A percentile compares a stretch with the other conserved stretches of the same genome.
Evolutionary conservation across 2,329 filamentous ascomycete genomes (phyloP).

Genomic region (Botryotinia globosa): DNA sequence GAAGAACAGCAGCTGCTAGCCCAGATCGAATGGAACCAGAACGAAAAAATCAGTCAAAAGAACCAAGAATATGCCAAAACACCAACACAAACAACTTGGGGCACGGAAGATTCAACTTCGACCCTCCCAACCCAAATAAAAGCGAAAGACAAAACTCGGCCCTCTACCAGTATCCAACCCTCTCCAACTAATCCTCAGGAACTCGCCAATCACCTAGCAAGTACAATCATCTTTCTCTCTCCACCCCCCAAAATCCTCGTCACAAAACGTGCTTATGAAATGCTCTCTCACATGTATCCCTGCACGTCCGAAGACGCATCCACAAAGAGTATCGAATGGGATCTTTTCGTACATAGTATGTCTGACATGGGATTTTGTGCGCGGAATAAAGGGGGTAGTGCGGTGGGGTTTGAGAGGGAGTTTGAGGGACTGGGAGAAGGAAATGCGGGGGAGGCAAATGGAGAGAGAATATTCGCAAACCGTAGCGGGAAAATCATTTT

Average conservation of each 20-base stretch:
- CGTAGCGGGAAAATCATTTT: constrained; percentile 20
- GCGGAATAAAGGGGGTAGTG: constrained; percentile 8
- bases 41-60: neutral
- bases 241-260: neutral
- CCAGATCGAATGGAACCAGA: neutral
- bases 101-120: neutral
- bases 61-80: neutral
- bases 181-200: neutral
- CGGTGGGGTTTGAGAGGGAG: constrained; percentile 2
- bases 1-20: neutral
- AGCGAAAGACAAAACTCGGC: neutral
- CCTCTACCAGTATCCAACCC: accelerated
- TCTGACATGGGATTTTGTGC: constrained; percentile 19
- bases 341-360: constrained; percentile 16
- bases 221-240: neutral
- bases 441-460: neutral
- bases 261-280: neutral
- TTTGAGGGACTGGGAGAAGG: neutral
- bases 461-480: neutral
- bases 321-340: neutral
- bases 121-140: neutral
- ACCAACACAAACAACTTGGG: neutral
- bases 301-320: neutral
- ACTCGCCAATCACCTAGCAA: neutral
- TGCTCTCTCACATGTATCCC: neutral